Conservation (phyloP, 2,329 filamentous ascomycete species). For the Ustulina deusta region DNA sequence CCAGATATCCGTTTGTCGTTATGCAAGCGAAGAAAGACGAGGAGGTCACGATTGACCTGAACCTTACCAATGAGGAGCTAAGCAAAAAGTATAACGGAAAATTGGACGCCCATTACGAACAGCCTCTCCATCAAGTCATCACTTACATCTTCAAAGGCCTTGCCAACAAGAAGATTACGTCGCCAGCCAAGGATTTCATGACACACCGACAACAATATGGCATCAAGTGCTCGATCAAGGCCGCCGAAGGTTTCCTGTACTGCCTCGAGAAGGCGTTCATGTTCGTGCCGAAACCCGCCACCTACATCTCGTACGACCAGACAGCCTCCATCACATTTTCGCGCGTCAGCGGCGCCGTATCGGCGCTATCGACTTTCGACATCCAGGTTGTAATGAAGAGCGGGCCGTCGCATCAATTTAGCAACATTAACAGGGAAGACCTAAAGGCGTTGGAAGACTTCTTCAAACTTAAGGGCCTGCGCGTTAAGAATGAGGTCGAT, state of each 20-base stretch:
- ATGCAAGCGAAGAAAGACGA: conserved; percentile 99
- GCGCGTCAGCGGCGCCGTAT: conserved; percentile 92
- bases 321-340: conserved; percentile 94
- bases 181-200: conserved; percentile 92
- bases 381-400: conserved; percentile 94
- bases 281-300: conserved; percentile 98
- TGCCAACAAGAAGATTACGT: conserved; percentile 93
- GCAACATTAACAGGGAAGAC: conserved; percentile 99
- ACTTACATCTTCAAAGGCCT: conserved; percentile 95
- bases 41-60: conserved; percentile 94
- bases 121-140: conserved; percentile 91
- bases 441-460: conserved; percentile 96
- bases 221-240: conserved; percentile 99
- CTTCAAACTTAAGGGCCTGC: conserved; percentile 94
- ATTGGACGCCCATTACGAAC: conserved; percentile 89
- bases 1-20: conserved; percentile 95
- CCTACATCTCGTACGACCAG: conserved; percentile 96
- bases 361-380: conserved; percentile 94
- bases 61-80: conserved; percentile 91
- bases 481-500: conserved; percentile 98
- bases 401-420: conserved; percentile 92
- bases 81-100: conserved; percentile 89
- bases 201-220: conserved; percentile 94
- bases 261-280: conserved; percentile 98
- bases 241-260: conserved; percentile 96